phyloP scores from a whole-genome alignment of 2,329 filamentous ascomycete genomes.

The Sarocladium strictum region DNA sequence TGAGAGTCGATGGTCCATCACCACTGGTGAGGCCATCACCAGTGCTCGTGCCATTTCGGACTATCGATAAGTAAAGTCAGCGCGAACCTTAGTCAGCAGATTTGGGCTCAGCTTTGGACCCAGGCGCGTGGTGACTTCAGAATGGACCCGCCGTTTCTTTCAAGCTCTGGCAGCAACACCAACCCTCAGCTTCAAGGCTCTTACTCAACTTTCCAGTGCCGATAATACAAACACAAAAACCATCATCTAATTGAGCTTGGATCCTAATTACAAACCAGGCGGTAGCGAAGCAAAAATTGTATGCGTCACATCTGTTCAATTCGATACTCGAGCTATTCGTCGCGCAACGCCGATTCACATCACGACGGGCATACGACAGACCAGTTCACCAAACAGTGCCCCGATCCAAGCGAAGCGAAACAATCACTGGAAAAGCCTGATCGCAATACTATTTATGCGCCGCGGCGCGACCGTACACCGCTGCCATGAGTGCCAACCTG shows the following conservation, averaged over 20 bases:
- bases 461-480: conserved; percentile 7
- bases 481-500: conserved; percentile 48
- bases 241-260: too few relatives aligned
- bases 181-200: conserved; percentile 2
- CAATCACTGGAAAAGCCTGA: not conserved
- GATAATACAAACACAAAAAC: too few relatives aligned
- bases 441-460: not conserved
- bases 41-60: not conserved
- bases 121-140: conserved; percentile 7
- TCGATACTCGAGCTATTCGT: not conserved
- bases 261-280: too few relatives aligned
- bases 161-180: conserved; percentile 6
- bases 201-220: not conserved
- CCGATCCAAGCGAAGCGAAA: not conserved
- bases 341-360: not conserved
- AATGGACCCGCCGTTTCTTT: conserved; percentile 7
- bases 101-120: not conserved
- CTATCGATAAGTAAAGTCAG: not conserved
- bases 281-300: too few relatives aligned
- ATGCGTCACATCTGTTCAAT: not conserved
- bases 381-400: not conserved
- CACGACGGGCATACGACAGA: not conserved
- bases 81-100: conserved; percentile 1
- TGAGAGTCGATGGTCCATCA: not conserved
- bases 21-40: not conserved